A percentile compares a stretch with the other conserved stretches of the same genome.
Evolutionary conservation across 2,329 filamentous ascomycete genomes (phyloP).

Genomic region (Phaeosphaeria sp.): DNA sequence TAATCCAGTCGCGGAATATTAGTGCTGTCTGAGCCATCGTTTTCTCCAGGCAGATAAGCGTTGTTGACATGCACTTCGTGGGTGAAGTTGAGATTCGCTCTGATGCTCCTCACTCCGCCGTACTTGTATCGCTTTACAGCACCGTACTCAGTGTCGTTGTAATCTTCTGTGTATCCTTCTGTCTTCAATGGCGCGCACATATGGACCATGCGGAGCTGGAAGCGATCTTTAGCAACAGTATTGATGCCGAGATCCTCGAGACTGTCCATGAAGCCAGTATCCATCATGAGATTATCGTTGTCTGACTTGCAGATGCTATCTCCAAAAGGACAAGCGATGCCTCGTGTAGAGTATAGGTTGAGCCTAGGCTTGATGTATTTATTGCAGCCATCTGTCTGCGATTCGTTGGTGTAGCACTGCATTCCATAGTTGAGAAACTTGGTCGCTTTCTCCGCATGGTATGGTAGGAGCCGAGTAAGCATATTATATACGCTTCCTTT

Average conservation of each 20-base stretch:
- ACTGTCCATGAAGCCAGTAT: constrained; percentile 31
- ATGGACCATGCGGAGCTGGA: constrained; percentile 24
- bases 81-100: constrained; percentile 6
- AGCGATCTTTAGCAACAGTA: constrained; percentile 20
- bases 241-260: constrained; percentile 33
- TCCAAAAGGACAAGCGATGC: constrained; percentile 25
- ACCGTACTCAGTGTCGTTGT: constrained; percentile 5
- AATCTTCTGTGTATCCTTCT: constrained; percentile 16
- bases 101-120: neutral
- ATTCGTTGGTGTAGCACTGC: constrained; percentile 23
- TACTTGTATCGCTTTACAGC: constrained; percentile 12
- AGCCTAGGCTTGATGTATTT: constrained; percentile 20
- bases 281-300: constrained; percentile 22
- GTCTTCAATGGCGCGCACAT: constrained; percentile 30
- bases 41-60: constrained; percentile 5
- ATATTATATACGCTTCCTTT: constrained; percentile 6
- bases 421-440: constrained; percentile 23
- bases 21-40: constrained; percentile 7
- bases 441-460: constrained; percentile 15
- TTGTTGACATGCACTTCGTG: constrained; percentile 10
- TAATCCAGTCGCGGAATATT: constrained; percentile 16
- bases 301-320: constrained; percentile 19
- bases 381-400: constrained; percentile 21
- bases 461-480: constrained; percentile 9
- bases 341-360: constrained; percentile 8